Evolutionary conservation across 352 stramenopile genomes (phyloP), one percentile per base, ranked within the genome.

Genomic region (Globisporangium carolinianum): DNA sequence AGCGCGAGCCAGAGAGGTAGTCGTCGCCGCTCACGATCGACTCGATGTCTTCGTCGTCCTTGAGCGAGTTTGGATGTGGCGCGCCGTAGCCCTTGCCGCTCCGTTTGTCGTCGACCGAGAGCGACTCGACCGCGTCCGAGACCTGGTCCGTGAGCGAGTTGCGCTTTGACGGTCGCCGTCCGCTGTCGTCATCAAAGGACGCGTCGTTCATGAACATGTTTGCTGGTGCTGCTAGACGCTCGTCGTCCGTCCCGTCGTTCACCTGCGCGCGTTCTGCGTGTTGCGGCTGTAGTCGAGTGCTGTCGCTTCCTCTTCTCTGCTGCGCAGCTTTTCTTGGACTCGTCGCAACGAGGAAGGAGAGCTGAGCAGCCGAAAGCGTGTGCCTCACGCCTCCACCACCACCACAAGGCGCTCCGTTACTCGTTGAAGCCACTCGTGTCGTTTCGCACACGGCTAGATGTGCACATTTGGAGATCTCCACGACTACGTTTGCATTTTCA

Each of bases 151-250:
- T 24, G 18, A 24, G 18, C 18, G 18, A 24, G 15, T 58, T 54
- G 36, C 62, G 48, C 53, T 69, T 72, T 14, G 68, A 56, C 1
- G 60, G 46, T 38, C 67, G 65, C 11, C 64, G 51, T 6, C 62
- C 51, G 14, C 46, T 51, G 52, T 90, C 78, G 41, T 94, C 83
- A 47, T 91, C 81, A 61, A 91, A 88, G 35, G 81, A 79, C 39
- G 68, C 68, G 43, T 86, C 78, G 58, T 86, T 88, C 81, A 94
- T 91, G 60, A 94, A 94, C 83, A 91, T 94, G n/a, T 3, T 71
- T 18, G 18, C 5, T 41, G 48, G 0, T 24, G 18, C 18, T 24
- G 18, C 18, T 1, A 24, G 18, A 24, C 18, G 18, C 18, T 24
- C 18, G 35, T 41, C n/a, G 2, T 5, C 38, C 12, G 17, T 11